phyloP scores from a whole-genome alignment of 2,329 filamentous ascomycete genomes.

The Ceratocystis colombiana region DNA sequence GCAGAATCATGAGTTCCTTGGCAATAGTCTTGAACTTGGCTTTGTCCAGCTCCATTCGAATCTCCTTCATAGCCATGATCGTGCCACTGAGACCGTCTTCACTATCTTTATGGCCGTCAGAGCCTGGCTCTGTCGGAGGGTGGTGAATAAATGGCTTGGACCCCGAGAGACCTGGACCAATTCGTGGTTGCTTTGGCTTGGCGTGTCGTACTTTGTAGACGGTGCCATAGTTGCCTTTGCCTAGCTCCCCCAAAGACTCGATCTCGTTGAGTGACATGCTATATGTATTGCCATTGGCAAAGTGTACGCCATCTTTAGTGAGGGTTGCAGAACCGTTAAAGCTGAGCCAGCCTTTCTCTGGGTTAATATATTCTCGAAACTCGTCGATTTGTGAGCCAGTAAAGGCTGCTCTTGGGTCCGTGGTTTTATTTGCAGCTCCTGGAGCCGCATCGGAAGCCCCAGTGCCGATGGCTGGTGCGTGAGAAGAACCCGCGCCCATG shows the following conservation, averaged over 20 bases:
- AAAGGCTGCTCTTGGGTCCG: slow-evolving; percentile 33
- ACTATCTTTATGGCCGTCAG: slow-evolving; percentile 22
- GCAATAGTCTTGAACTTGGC: slow-evolving; percentile 94
- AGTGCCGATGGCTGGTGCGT: slow-evolving; percentile 26
- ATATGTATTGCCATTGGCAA: slow-evolving; percentile 79
- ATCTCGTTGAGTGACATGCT: slow-evolving; percentile 93
- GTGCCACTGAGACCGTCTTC: slow-evolving; percentile 50
- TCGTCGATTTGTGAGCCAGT: slow-evolving; percentile 46
- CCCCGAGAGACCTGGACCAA: slow-evolving; percentile 48
- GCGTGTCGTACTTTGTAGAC: slow-evolving; percentile 93
- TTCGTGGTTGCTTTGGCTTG: slow-evolving; percentile 49
- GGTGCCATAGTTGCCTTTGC: slow-evolving; percentile 96
- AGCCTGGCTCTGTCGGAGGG: slow-evolving; percentile 33
- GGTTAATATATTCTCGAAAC: slow-evolving; percentile 73
- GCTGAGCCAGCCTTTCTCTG: slow-evolving; percentile 79
- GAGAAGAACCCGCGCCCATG: slow-evolving; percentile 7
- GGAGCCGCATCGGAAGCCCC: slow-evolving; percentile 25
- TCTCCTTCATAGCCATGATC: slow-evolving; percentile 99
- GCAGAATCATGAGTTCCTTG: slow-evolving; percentile 92
- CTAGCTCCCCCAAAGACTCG: slow-evolving; percentile 82
- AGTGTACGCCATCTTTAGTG: slow-evolving; percentile 81
- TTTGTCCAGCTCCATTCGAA: slow-evolving; percentile 88
- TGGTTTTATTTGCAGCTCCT: slow-evolving; percentile 18
- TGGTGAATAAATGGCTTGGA: slow-evolving; percentile 35
- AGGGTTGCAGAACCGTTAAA: slow-evolving; percentile 91